Percentiles rank a stretch among this genome's conserved stretches.
These are phyloP conservation scores for Climacium dendroides DNA, from an alignment of 225 moss, liverwort and hornwort species.

Conservation along the genomic window DNA sequence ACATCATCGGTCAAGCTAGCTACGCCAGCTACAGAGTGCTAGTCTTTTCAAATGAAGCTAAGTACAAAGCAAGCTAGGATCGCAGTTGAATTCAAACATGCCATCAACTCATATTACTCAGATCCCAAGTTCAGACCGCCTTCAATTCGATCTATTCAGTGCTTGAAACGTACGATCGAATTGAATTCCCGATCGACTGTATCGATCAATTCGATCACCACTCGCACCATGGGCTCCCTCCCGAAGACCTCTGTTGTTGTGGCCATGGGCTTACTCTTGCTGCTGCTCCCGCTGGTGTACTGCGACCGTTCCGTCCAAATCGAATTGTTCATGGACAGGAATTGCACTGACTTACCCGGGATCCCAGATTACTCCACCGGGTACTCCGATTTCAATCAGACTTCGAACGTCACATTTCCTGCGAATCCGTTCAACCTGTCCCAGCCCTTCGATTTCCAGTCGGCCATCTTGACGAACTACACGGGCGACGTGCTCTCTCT, in stretches of 20 bases:
- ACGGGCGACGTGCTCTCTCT: not conserved
- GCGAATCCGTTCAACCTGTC: not conserved
- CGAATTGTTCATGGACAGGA: not conserved
- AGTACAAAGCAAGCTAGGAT: not conserved
- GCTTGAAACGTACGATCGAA: not conserved
- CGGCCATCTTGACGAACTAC: not conserved
- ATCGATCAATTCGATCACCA: not conserved
- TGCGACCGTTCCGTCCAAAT: not conserved
- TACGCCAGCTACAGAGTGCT: not conserved
- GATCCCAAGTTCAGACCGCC: not conserved
- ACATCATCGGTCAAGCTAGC: too few relatives aligned
- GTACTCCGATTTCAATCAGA: not conserved
- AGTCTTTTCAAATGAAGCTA: not conserved
- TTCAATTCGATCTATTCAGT: not conserved
- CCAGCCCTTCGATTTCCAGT: not conserved
- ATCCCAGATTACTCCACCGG: accelerated
- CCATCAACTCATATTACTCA: not conserved
- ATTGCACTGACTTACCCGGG: not conserved
- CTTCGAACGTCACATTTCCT: not conserved
- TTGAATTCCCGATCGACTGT: not conserved
- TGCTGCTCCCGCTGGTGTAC: not conserved
- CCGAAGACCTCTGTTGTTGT: not conserved
- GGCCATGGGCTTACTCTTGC: not conserved
- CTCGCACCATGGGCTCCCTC: not conserved
- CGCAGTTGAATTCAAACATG: not conserved